Percentiles rank a stretch among this genome's conserved stretches.
These are phyloP conservation scores for Phytophthora boehmeriae DNA, from an alignment of 352 stramenopile genomes.

Conservation along the genomic window DNA sequence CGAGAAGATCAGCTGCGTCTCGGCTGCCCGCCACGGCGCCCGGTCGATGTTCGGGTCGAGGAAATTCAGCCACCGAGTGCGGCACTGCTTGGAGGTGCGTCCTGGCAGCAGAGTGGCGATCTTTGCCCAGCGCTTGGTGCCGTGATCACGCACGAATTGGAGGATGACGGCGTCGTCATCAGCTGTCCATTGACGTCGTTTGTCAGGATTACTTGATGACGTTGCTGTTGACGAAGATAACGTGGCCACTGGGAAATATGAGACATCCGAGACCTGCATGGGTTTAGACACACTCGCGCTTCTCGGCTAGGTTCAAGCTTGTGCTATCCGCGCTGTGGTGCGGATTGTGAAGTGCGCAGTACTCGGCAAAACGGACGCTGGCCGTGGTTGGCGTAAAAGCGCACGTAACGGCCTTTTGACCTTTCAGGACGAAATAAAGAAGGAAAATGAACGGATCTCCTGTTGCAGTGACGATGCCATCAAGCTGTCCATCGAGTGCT, in stretches of 20 bases:
- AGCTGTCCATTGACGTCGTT: slow-evolving; percentile 64
- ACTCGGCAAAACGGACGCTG: not conserved
- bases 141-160: slow-evolving; percentile 70
- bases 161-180: slow-evolving; percentile 75
- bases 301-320: not conserved
- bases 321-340: not conserved
- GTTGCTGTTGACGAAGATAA: not conserved
- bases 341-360: slow-evolving; percentile 1
- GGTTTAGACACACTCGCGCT: not conserved
- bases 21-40: slow-evolving; percentile 90
- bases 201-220: slow-evolving; percentile 22
- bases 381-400: not conserved
- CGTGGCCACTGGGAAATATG: slow-evolving; percentile 1
- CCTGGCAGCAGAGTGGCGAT: slow-evolving; percentile 93
- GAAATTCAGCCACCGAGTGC: slow-evolving; percentile 96
- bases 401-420: slow-evolving; percentile 15
- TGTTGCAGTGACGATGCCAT: too few relatives aligned
- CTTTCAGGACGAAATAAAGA: slow-evolving; percentile 21
- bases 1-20: slow-evolving; percentile 88
- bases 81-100: slow-evolving; percentile 96
- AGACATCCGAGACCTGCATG: not conserved
- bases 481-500: too few relatives aligned
- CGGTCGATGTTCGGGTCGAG: slow-evolving; percentile 94
- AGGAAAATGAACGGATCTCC: not conserved
- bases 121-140: slow-evolving; percentile 91